Base-by-base conservation (phyloP, 495 filamentous ascomycete species). In the Daldinia vernicosa region DNA sequence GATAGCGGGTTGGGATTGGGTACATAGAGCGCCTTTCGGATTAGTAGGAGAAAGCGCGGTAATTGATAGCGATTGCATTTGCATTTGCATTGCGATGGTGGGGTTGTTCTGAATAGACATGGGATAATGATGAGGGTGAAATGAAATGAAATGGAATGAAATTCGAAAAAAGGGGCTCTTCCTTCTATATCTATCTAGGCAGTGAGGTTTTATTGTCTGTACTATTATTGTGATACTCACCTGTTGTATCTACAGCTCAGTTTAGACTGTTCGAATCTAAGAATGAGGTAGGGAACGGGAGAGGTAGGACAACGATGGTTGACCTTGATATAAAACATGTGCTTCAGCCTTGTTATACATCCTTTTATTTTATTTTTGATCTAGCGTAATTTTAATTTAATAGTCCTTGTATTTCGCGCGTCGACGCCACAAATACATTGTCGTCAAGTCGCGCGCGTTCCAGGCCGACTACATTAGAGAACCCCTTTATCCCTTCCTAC, bases 51-150 rank as follows among this genome's bases (percentile, higher is more conserved):
- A 47, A 19, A 19, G 43, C 17, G 19, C 19, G 43, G 43, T 47
- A 47, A 47, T 47, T 47, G 14, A 47, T 47, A 8, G 43, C 4
- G 43, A 24, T 47, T 47, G 43, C 43, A 47, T 47, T 47, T 47
- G 43, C 43, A 47, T 47, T 47, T 47, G 19, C 43, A 47, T 47
- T 47, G 43, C 43, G 43, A 12, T 24, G 19, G 43, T 24, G 8
- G 43, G 15, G 8, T 9, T 47, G 39, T 14, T 47, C 19, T 47
- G 43, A 47, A 47, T 47, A 47, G 43, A 47, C 3, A 4, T 45
- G 40, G 40, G 6, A 45, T 45, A 45, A 17, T 22, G 11, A 45
- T 45, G 40, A 11, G 40, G 6, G 40, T 39, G 39, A 40, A 40
- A 40, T 40, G 43, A 47, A 47, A 1, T 40, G 7, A 32, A 30